Evolutionary conservation across 805 yeast species (phyloP).

Genomic region (Metschnikowia aberdeeniae): DNA sequence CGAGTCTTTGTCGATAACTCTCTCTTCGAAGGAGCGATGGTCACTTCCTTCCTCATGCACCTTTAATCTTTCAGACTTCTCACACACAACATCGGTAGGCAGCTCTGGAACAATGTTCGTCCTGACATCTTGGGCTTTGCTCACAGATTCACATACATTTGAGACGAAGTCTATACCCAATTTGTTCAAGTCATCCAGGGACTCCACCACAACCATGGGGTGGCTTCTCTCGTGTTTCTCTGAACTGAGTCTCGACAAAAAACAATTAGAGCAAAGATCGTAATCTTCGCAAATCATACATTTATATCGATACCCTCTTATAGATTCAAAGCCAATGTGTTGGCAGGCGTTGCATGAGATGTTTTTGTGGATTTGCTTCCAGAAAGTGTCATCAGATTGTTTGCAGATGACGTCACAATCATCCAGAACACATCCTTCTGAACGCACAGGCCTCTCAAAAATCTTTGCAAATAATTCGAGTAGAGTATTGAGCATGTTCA

Average conservation of each 20-base stretch:
- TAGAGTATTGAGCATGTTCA: neutral
- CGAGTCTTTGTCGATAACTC: no score
- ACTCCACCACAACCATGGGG: conserved; percentile 13
- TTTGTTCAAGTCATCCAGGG: neutral
- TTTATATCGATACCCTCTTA: conserved; percentile 15
- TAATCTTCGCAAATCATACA: conserved; percentile 15
- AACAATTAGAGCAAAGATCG: conserved; percentile 16
- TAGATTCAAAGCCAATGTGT: conserved; percentile 14
- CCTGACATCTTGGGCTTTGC: neutral
- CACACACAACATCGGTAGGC: no score
- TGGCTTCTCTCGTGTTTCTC: conserved; percentile 11
- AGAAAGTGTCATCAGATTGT: neutral
- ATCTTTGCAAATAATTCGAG: neutral
- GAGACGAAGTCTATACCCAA: neutral
- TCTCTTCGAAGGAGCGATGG: no score
- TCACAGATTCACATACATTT: neutral
- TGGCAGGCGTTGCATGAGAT: conserved; percentile 35
- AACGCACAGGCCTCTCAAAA: neutral
- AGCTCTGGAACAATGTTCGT: no score
- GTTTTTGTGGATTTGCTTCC: conserved; percentile 19
- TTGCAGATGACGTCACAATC: no score
- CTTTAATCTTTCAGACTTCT: no score
- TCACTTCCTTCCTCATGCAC: no score
- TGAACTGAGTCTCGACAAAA: neutral
- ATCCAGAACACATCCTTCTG: neutral